Base-by-base conservation (phyloP, 176 grass and related monocot species). In the Rhynchospora pubera region DNA sequence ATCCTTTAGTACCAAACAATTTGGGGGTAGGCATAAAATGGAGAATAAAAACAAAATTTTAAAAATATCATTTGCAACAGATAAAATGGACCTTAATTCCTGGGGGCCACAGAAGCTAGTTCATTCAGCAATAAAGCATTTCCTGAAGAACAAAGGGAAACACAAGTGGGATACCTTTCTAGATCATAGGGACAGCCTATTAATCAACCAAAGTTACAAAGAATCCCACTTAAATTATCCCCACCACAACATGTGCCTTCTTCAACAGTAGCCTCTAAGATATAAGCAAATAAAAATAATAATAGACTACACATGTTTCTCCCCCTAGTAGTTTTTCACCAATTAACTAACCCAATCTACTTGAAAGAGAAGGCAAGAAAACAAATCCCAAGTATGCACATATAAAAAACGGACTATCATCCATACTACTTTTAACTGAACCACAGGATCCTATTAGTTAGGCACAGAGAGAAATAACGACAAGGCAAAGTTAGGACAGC, bases 151-250 rank as follows among this genome's bases (percentile, higher is more conserved):
- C 61, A 81, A 63, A 63, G 61, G 14, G 21, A 81, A 39, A 59
- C 14, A 51, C 32, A 65, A 51, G 59, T 47, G 32, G 45, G 44
- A 48, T 52, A 12, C 62, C 52, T 82, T 82, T 47, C 22, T 82
- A 61, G 53, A 66, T 65, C 21, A 65, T 12, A 30, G 65, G 13
- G 61, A 30, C 32, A 21, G 43, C 79, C 59, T 82, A 63, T 44
- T 81, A 51, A 26, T 51, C n/a, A 46, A 64, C 47, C 32, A 67
- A 82, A 8, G 43, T 28, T 65, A 7, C 13, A 46, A 82, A 65
- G 62, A 62, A 82, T 50, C 59, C 39, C 59, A 82, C 53, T 82
- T 64, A 50, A 82, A 65, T 21, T 21, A 50, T 82, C 79, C 45
- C 61, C 44, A 52, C 22, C 12, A 56, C 14, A 55, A 9, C 72